Evolutionary conservation across 257 asterid species (phyloP).

Genomic region (Handroanthus guayacan): DNA sequence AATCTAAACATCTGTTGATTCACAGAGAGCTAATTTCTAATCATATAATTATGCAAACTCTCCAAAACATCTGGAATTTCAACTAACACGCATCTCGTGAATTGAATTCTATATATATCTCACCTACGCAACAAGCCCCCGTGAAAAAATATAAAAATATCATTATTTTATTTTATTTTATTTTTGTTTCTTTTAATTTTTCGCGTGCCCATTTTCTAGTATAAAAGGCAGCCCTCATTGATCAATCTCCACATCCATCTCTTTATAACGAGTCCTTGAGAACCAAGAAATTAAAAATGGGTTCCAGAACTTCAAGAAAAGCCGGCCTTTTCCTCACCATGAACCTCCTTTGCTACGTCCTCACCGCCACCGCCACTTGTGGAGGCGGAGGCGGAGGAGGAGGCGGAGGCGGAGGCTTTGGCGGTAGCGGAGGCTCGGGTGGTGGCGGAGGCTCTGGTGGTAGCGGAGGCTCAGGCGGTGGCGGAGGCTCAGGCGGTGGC

Average conservation of each 20-base stretch:
- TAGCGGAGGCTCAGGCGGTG: not conserved
- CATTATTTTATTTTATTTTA: not conserved
- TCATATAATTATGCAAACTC: not conserved
- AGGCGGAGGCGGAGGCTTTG: too few relatives aligned
- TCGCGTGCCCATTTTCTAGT: not conserved
- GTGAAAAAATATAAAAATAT: not conserved
- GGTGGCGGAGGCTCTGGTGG: too few relatives aligned
- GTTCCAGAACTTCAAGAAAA: slow-evolving; percentile 16
- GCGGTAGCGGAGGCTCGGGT: not conserved
- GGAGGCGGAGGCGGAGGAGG: too few relatives aligned
- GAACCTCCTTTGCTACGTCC: slow-evolving; percentile 33
- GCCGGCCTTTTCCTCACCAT: slow-evolving; percentile 27
- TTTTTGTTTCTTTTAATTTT: not conserved
- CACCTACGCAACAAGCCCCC: not conserved
- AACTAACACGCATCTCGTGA: slow-evolving; percentile 6
- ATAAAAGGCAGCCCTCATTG: slow-evolving; percentile 7
- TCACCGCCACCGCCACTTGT: slow-evolving; percentile 19
- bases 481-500: not conserved
- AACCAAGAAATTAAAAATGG: slow-evolving; percentile 13
- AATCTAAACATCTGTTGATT: not conserved
- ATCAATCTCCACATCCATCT: slow-evolving; percentile 18
- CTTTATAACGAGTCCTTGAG: not conserved
- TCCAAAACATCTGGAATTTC: not conserved
- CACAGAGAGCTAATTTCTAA: not conserved
- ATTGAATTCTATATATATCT: not conserved